A percentile compares a stretch with the other conserved stretches of the same genome.
Evolutionary conservation across 2,329 filamentous ascomycete genomes (phyloP).

Genomic region (Botrytis paeoniae): DNA sequence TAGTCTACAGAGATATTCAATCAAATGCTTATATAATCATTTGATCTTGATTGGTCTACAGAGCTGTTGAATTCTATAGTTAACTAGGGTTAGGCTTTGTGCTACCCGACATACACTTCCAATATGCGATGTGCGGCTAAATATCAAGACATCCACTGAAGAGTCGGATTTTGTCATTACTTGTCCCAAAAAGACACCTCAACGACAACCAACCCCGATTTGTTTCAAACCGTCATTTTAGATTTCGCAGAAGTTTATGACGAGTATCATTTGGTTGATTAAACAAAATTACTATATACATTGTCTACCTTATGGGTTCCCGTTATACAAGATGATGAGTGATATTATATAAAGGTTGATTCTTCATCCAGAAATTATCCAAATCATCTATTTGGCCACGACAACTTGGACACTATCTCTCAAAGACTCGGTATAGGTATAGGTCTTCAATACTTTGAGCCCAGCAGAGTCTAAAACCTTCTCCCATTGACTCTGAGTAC

Average conservation of each 20-base stretch:
- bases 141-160: not conserved
- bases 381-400: not conserved
- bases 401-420: conserved; percentile 3
- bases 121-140: not conserved
- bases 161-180: not conserved
- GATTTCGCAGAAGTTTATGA: not conserved
- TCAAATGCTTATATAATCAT: not conserved
- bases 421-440: not conserved
- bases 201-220: no score
- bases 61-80: not conserved
- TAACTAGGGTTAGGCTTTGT: not conserved
- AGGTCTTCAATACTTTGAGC: not conserved
- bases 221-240: not conserved
- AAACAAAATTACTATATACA: not conserved
- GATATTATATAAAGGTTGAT: not conserved
- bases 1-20: no score
- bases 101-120: not conserved
- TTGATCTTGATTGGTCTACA: not conserved
- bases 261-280: not conserved
- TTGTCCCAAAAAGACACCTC: not conserved
- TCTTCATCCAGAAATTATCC: not conserved
- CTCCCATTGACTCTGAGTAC: conserved; percentile 31
- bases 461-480: not conserved
- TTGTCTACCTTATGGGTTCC: not conserved
- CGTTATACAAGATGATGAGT: no score